These are phyloP conservation scores for Dendrobium nobile DNA, from an alignment of 106 monocot species.

Conservation along the genomic window DNA sequence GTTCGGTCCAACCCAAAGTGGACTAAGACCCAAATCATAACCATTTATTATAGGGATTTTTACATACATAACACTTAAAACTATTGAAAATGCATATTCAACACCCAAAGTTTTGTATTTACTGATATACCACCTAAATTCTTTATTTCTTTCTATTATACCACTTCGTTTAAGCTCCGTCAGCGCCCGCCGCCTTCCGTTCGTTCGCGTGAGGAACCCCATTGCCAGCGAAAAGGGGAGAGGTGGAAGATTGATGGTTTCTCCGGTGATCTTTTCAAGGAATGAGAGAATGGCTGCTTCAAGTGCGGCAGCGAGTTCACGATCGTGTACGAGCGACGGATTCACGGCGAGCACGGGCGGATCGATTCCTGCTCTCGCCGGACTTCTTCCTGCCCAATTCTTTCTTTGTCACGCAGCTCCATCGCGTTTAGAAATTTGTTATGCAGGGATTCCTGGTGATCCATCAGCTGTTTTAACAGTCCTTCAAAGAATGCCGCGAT, in stretches of 20 bases:
- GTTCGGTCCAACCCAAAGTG: too few species aligned
- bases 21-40: too few species aligned
- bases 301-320: constrained; percentile 40
- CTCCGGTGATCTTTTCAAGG: constrained; percentile 77
- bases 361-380: constrained; percentile 65
- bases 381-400: constrained; percentile 50
- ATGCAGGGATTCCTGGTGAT: constrained; percentile 78
- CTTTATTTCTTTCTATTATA: too few species aligned
- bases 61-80: too few species aligned
- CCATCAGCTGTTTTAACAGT: constrained; percentile 71
- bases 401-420: constrained; percentile 64
- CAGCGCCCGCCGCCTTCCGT: too few species aligned
- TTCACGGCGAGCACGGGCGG: constrained; percentile 24
- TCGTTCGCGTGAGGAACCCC: too few species aligned
- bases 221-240: neutral
- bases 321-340: constrained; percentile 53
- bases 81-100: too few species aligned
- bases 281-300: constrained; percentile 78
- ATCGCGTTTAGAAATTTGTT: constrained; percentile 58
- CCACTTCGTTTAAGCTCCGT: too few species aligned
- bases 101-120: too few species aligned
- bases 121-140: too few species aligned
- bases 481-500: constrained; percentile 58
- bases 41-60: too few species aligned
- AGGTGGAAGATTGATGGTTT: constrained; percentile 48